phyloP scores from a whole-genome alignment of 148 eudicot genomes.

The Rhododendron ovatum region DNA sequence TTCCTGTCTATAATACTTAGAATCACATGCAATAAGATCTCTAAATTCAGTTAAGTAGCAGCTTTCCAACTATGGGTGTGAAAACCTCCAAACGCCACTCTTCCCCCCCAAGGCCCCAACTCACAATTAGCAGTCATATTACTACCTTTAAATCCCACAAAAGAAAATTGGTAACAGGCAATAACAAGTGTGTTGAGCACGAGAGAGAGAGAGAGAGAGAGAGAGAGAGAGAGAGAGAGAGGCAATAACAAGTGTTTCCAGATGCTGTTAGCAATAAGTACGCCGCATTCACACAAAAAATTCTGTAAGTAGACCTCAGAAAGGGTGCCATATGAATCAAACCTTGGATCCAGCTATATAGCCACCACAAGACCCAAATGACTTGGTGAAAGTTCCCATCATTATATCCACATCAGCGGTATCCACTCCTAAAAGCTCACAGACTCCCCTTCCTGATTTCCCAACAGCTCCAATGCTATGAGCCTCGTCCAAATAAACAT shows the following conservation, averaged over 20 bases:
- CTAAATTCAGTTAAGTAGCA: not conserved
- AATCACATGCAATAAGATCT: not conserved
- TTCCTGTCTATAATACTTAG: not conserved
- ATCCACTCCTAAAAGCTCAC: slow-evolving; percentile 93
- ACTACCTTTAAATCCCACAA: not conserved
- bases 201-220: not conserved
- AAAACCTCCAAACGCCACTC: not conserved
- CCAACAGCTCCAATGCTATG: slow-evolving; percentile 99
- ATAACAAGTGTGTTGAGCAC: not conserved
- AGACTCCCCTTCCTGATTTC: slow-evolving; percentile 86
- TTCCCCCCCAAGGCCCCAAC: not conserved
- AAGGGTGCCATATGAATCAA: slow-evolving; percentile 4
- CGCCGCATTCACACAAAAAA: not conserved
- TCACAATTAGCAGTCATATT: not conserved
- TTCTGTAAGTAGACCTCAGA: not conserved
- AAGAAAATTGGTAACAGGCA: not conserved
- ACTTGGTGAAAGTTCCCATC: slow-evolving; percentile 99
- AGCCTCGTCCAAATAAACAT: slow-evolving; percentile 89
- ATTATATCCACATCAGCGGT: slow-evolving; percentile 93
- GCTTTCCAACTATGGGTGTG: not conserved
- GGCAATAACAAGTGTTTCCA: not conserved
- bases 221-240: not conserved
- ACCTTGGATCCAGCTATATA: slow-evolving; percentile 99
- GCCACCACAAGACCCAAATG: slow-evolving; percentile 97
- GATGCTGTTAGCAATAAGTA: not conserved